Evolutionary conservation across 768 basidiomycete species (phyloP).

Genomic region (Boletus sp.): DNA sequence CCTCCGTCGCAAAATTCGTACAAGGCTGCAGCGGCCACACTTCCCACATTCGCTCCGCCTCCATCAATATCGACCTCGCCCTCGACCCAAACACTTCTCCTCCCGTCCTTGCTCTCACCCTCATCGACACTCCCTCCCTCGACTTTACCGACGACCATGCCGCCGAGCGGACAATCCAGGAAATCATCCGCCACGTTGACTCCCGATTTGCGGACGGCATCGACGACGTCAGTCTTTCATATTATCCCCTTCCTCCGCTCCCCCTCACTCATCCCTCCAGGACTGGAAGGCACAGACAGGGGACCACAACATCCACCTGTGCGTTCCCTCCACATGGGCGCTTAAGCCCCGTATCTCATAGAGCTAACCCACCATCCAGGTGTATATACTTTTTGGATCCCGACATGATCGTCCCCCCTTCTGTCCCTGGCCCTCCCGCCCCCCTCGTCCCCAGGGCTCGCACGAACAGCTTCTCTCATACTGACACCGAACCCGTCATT

Average conservation of each 20-base stretch:
- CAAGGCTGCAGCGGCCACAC: conserved; percentile 73
- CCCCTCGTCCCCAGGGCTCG: conserved; percentile 68
- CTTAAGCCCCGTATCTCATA: conserved; percentile 14
- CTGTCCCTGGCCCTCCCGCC: conserved; percentile 61
- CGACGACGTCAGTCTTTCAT: conserved; percentile 62
- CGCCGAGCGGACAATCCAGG: conserved; percentile 60
- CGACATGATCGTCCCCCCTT: conserved; percentile 70
- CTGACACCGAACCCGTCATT: conserved; percentile 72
- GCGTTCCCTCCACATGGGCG: conserved; percentile 36
- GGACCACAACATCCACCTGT: conserved; percentile 83
- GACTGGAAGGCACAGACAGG: conserved; percentile 67
- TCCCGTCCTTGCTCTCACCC: conserved; percentile 57
- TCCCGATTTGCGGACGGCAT: conserved; percentile 67
- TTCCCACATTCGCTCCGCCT: conserved; percentile 64
- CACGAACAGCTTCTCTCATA: conserved; percentile 67
- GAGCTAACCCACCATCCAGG: conserved; percentile 38
- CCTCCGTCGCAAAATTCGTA: conserved; percentile 77
- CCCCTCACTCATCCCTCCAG: conserved; percentile 37
- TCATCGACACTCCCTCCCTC: conserved; percentile 80
- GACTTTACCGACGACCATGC: conserved; percentile 66
- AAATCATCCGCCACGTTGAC: conserved; percentile 72
- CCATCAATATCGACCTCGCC: conserved; percentile 68
- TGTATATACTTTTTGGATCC: conserved; percentile 89
- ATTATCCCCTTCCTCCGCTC: conserved; percentile 16
- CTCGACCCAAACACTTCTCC: conserved; percentile 43